Evolutionary conservation across 345 rosid genomes (phyloP), one percentile per base, ranked within the genome.

Genomic region (Eutrema heterophyllum): DNA sequence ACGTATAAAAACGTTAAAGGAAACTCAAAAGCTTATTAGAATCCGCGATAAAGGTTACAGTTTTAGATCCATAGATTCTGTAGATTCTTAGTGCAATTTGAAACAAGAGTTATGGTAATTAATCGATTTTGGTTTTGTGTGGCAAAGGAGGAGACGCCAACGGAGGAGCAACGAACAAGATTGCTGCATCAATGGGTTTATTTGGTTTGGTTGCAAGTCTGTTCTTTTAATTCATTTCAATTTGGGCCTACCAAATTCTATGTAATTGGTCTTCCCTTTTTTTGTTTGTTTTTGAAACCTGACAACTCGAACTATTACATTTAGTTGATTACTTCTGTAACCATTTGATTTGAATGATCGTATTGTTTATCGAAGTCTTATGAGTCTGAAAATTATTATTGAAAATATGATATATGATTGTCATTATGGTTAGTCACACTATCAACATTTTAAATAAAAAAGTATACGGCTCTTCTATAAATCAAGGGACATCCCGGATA

Each of bases 161-260:
- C 40, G 70, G 75, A 54, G 80, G 80, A 70, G 56, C 70, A 63
- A 30, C 15, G 44, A 70, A 38, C 46, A 76, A 46, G 71, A 64
- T 77, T 40, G 35, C 30, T 61, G 70, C 16, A 64, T 70, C 80
- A 7, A 40, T 70, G 27, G 71, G 61, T 64, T 56, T 70, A 21
- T 32, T 77, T 46, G 62, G 67, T 77, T 71, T 77, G 48, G 65
- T 66, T 64, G 72, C 76, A 70, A 70, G 61, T 56, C 4, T 77
- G 4, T 62, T 77, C 4, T 13, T 76, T 14, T 54, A 70, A 46
- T 49, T 39, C 2, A 33, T 11, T 44, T 2, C 2, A 18, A 7
- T 10, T 46, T 50, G 36, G 27, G 5, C 53, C 3, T 6, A 49
- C 26, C 1, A 21, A 30, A 32, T 41, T 26, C 4, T 9, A 18